Conservation (phyloP, 208 protist species). For the Leishmania amazonensis region DNA sequence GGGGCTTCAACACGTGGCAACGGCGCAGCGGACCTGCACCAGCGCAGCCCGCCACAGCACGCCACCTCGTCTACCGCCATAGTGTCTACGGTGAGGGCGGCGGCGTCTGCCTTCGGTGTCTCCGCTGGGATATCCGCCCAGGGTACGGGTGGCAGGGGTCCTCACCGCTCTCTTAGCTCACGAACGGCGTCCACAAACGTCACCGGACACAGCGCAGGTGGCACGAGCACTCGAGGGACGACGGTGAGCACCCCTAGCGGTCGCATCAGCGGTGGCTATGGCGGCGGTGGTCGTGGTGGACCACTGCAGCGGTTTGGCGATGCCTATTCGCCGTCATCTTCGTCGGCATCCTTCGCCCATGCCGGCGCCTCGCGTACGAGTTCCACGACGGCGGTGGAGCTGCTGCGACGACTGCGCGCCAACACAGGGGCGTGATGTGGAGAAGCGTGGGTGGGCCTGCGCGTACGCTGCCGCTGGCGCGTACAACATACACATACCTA, state of each 20-base stretch:
- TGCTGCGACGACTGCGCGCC: slow-evolving; percentile 32
- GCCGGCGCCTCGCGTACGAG: slow-evolving; percentile 7
- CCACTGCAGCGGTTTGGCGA: background rate
- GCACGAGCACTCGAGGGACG: background rate
- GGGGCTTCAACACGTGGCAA: background rate
- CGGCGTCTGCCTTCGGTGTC: background rate
- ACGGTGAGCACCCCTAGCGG: background rate
- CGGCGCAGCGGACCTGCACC: background rate
- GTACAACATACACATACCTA: background rate
- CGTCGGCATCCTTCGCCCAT: background rate
- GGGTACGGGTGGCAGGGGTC: background rate
- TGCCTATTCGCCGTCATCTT: background rate
- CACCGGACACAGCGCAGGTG: background rate
- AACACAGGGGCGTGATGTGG: slow-evolving; percentile 9
- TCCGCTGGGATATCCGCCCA: background rate
- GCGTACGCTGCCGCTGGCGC: no score
- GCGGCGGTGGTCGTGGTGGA: background rate
- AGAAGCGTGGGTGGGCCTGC: background rate
- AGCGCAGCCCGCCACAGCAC: background rate
- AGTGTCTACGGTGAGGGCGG: slow-evolving; percentile 7
- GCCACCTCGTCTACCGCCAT: slow-evolving; percentile 1
- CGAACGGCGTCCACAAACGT: background rate
- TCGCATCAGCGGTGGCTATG: background rate
- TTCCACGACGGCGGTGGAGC: slow-evolving; percentile 26
- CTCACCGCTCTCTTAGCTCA: slow-evolving; percentile 6